Base-by-base conservation (phyloP, 768 basidiomycete genomes). In the Lanmaoa rubissima region DNA sequence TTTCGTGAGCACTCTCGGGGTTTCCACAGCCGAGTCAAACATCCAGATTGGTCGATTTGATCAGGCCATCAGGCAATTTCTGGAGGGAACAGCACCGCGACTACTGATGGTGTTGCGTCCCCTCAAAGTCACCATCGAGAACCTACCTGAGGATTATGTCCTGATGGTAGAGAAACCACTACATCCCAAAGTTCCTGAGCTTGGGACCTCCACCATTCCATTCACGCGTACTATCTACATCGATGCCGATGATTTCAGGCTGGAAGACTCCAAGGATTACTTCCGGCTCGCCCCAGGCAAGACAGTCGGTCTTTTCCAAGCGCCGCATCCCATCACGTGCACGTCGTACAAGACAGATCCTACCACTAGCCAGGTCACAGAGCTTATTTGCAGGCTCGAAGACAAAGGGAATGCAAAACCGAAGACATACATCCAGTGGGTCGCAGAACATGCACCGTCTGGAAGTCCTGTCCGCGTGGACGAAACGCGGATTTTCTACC, bases 201-300 rank as follows among this genome's bases (percentile, higher is more conserved):
- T 96, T 51, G 97, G 97, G 7, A 82, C 82, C 14, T 87, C 88
- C 44, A 82, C 76, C 35, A 82, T 94, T 50, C 93, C 93, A 6
- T 91, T 98, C 74, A 92, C 94, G 12, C 85, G 87, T 21, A 88
- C 85, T 9, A 78, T 99, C 55, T 98, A 90, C 74, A 98, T 98
- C 67, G 96, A 99, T 60, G 78, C 79, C 31, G 90, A 92, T 57
- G 97, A 99, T 73, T 99, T 99, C 81, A 82, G 97, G 51, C 74
- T 89, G 36, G 84, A 91, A 62, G 94, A 96, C 67, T 91, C 92
- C 24, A 87, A 87, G 59, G 95, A 98, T 69, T 99, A 97, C 75
- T 98, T 95, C 85, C 88, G 97, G 41, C 87, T 99, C 45, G 93
- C 96, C 16, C 97, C 97, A 8, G 95, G 95, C 45, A 98, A 98